phyloP scores from a whole-genome alignment of 768 basidiomycete genomes.

The Coprinopsis strossmayeri region DNA sequence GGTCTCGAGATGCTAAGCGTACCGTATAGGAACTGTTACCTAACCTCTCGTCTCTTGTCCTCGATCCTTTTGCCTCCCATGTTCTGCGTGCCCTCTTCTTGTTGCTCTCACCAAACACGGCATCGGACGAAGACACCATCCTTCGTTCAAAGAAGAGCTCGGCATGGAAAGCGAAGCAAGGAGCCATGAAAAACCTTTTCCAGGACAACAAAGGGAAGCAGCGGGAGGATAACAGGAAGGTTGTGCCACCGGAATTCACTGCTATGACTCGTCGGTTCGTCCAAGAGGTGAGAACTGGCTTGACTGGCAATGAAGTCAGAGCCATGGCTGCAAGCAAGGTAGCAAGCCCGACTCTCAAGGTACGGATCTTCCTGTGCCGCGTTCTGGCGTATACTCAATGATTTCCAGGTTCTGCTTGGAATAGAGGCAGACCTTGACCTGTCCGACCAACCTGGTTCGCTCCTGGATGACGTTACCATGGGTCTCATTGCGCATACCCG shows the following conservation, averaged over 20 bases:
- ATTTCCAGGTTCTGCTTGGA: constrained; percentile 67
- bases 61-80: constrained; percentile 89
- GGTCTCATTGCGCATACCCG: constrained; percentile 65
- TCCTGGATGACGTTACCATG: constrained; percentile 76
- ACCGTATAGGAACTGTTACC: constrained; percentile 61
- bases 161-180: constrained; percentile 77
- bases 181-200: constrained; percentile 77
- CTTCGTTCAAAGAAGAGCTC: constrained; percentile 71
- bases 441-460: constrained; percentile 54
- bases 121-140: constrained; percentile 30
- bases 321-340: constrained; percentile 71
- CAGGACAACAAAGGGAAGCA: constrained; percentile 34
- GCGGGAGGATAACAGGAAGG: constrained; percentile 19
- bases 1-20: not conserved
- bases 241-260: constrained; percentile 43
- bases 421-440: constrained; percentile 67
- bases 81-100: constrained; percentile 76
- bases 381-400: constrained; percentile 3
- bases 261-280: constrained; percentile 40
- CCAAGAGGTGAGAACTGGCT: constrained; percentile 40
- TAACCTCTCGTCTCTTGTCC: constrained; percentile 54
- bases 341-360: constrained; percentile 73
- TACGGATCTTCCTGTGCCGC: constrained; percentile 21
- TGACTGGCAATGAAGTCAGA: constrained; percentile 67
- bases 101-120: constrained; percentile 60